These are phyloP conservation scores for Citrullus colocynthis DNA, from an alignment of 306 rosid genomes.

Conservation along the genomic window DNA sequence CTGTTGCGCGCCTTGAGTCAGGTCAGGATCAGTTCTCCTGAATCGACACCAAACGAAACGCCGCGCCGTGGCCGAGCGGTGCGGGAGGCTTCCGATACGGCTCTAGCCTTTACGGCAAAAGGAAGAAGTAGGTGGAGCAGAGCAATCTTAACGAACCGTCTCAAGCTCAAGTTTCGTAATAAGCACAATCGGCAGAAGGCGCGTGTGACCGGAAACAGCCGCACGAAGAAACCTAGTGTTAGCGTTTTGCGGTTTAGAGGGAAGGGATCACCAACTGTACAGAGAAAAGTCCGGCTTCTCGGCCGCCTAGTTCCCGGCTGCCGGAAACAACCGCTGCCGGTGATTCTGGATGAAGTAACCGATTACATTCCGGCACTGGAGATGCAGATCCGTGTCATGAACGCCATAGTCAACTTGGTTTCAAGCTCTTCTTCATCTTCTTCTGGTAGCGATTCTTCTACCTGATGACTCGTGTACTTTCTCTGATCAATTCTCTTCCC, in stretches of 20 bases:
- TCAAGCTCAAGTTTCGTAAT: slow-evolving; percentile 59
- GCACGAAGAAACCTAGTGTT: slow-evolving; percentile 52
- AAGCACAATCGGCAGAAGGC: slow-evolving; percentile 29
- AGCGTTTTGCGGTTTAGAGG: slow-evolving; percentile 61
- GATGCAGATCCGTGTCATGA: slow-evolving; percentile 94
- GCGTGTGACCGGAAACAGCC: slow-evolving; percentile 9
- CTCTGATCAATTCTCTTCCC: neutral
- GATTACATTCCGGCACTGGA: slow-evolving; percentile 83
- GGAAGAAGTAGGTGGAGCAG: slow-evolving; percentile 90
- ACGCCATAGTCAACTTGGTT: slow-evolving; percentile 43
- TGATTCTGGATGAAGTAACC: slow-evolving; percentile 63
- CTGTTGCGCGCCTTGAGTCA: slow-evolving; percentile 53
- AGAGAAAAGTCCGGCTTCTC: slow-evolving; percentile 47
- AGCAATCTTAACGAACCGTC: slow-evolving; percentile 55
- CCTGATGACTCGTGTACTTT: slow-evolving; percentile 15
- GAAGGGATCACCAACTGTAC: slow-evolving; percentile 58
- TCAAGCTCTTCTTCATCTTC: slow-evolving; percentile 27
- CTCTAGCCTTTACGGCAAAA: slow-evolving; percentile 58
- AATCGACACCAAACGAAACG: slow-evolving; percentile 6
- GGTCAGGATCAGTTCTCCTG: slow-evolving; percentile 17
- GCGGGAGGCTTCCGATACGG: slow-evolving; percentile 69
- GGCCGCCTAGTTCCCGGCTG: slow-evolving; percentile 95
- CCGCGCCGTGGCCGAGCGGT: slow-evolving; percentile 53
- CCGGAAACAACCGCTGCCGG: slow-evolving; percentile 68
- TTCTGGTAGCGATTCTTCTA: slow-evolving; percentile 13